phyloP scores from a whole-genome alignment of 371 early-diverging fungal genomes.

The Saksenaea oblongispora region DNA sequence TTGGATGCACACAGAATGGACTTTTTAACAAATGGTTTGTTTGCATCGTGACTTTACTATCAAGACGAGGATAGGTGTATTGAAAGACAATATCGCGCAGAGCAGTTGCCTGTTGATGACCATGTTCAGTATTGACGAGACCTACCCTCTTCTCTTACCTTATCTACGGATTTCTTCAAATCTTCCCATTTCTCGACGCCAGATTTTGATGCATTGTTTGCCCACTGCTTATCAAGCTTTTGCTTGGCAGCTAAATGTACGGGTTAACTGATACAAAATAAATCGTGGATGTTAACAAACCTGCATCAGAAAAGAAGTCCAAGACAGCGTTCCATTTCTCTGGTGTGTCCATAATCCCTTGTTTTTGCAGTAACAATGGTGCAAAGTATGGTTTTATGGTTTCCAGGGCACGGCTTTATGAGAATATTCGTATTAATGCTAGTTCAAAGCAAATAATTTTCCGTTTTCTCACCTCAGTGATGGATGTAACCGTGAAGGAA shows the following conservation, averaged over 20 bases:
- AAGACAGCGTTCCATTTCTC: conserved; percentile 76
- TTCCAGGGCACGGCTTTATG: conserved; percentile 59
- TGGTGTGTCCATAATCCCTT: conserved; percentile 67
- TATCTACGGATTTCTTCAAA: conserved; percentile 17
- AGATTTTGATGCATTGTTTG: conserved; percentile 34
- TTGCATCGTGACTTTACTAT: conserved; percentile 90
- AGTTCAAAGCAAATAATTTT: background rate
- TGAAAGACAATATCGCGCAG: conserved; percentile 82
- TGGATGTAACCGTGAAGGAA: conserved; percentile 62
- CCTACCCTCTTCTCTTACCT: conserved; percentile 13
- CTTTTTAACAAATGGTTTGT: conserved; percentile 98
- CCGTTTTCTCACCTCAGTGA: conserved; percentile 53
- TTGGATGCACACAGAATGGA: conserved; percentile 99
- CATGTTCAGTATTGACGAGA: background rate
- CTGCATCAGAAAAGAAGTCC: conserved; percentile 72
- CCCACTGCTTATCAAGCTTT: conserved; percentile 52
- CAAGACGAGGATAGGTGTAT: conserved; percentile 92
- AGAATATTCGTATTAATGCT: background rate
- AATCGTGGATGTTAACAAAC: conserved; percentile 18
- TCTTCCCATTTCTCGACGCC: conserved; percentile 65
- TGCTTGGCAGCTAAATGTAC: conserved; percentile 37
- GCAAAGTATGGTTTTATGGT: conserved; percentile 69
- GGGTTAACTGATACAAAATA: background rate
- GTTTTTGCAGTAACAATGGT: conserved; percentile 64
- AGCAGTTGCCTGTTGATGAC: background rate